Evolutionary conservation across 2,329 filamentous ascomycete species (phyloP).

Genomic region (Calonectria fujianensis): DNA sequence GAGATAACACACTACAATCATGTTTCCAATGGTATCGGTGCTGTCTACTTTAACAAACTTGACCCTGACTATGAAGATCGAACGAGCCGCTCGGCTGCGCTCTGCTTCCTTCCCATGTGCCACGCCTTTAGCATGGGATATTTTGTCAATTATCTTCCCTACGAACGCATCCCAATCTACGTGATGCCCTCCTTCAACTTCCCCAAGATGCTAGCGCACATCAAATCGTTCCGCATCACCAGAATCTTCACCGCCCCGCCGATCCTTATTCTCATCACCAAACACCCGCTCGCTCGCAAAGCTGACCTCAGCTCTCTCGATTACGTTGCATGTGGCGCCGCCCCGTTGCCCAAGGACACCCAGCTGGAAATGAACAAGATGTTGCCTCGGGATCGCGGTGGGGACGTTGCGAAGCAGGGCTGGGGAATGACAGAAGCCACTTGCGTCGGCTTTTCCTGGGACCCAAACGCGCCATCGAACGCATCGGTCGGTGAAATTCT

Average conservation of each 20-base stretch:
- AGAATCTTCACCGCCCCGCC: conserved; percentile 82
- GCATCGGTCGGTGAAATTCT: conserved; percentile 61
- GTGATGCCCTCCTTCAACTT: conserved; percentile 89
- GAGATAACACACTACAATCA: conserved; percentile 87
- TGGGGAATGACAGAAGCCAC: conserved; percentile 94
- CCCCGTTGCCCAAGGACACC: conserved; percentile 77
- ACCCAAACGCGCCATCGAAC: conserved; percentile 72
- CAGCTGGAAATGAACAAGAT: conserved; percentile 66
- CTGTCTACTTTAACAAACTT: conserved; percentile 66
- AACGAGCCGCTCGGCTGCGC: conserved; percentile 61
- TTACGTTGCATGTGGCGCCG: conserved; percentile 78
- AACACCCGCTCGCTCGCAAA: conserved; percentile 78
- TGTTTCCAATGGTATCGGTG: conserved; percentile 80
- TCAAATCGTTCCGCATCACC: conserved; percentile 82
- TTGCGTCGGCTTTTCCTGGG: conserved; percentile 80
- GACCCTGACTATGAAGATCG: conserved; percentile 69
- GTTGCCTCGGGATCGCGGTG: conserved; percentile 62
- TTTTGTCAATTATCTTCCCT: conserved; percentile 77
- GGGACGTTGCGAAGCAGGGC: conserved; percentile 74
- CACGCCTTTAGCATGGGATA: conserved; percentile 84
- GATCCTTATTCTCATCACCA: conserved; percentile 83
- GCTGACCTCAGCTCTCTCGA: conserved; percentile 82
- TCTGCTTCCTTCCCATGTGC: conserved; percentile 87
- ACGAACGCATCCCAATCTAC: conserved; percentile 79
- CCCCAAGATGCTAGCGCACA: conserved; percentile 79